Base-by-base conservation (phyloP, 768 basidiomycete genomes). In the Russula foetens region DNA sequence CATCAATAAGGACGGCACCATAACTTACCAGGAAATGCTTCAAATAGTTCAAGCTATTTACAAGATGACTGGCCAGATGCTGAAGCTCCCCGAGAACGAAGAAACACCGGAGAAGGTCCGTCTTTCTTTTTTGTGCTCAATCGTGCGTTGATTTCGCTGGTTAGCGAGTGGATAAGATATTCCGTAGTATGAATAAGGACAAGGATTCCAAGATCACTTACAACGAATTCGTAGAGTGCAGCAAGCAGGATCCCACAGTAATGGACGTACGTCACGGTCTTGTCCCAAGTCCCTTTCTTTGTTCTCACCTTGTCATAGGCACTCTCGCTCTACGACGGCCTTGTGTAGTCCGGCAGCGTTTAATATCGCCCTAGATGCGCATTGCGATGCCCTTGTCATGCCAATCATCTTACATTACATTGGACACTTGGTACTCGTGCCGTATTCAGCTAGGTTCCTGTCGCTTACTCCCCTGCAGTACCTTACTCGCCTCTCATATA, bases 31-130 rank as follows among this genome's bases (percentile, higher is more conserved):
- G 70, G 97, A 99, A 77, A 99, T 99, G 97, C 85, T 98, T 33
- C 86, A 92, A 77, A 99, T 99, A 71, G 97, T 99, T 9, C 84
- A 88, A 68, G 88, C 92, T 47, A 99, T 99, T 76, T 99, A 98
- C 81, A 98, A 96, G 83, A 98, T 99, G 97, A 98, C 97, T 4
- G 97, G 97, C 21, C 86, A 95, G 73, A 98, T 98, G 95, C 96
- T 98, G 65, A 95, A 94, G 72, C 83, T 98, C 23, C 95, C 97
- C n/a, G 79, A 86, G 43, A 97, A 98, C 71, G 97, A 99, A 75
- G 95, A 98, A 76, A 99, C 97, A n/a, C 96, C 97, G 1, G 94
- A 98, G 75, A 99, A 98, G 90, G 95, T 85, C 58, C 33, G 50
- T 38, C 21, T 59, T 50, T 35, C 53, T 56, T 2, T 45, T 26